A percentile compares a stretch with the other conserved stretches of the same genome.
These are phyloP conservation scores for Cladosporium sp. DNA, from an alignment of 2,329 filamentous ascomycete genomes.

Conservation along the genomic window DNA sequence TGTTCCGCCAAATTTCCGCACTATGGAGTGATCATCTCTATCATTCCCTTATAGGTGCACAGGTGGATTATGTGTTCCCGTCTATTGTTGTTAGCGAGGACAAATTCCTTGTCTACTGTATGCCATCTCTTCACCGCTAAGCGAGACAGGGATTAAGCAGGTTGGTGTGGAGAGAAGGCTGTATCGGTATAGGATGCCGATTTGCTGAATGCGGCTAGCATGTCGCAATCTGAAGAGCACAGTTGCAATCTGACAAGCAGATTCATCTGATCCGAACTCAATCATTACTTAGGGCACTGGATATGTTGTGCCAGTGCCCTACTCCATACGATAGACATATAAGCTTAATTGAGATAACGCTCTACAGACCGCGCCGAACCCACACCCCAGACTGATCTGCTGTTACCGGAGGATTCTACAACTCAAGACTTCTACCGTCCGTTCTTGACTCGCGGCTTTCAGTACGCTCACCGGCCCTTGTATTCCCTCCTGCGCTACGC, in stretches of 20 bases:
- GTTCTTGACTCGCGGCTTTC: background rate
- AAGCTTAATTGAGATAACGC: background rate
- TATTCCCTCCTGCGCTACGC: background rate
- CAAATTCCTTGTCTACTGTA: background rate
- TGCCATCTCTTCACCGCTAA: background rate
- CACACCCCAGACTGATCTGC: constrained; percentile 1
- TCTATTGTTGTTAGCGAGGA: background rate
- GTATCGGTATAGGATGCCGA: background rate
- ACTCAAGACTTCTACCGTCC: background rate
- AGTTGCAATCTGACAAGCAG: background rate
- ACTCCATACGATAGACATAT: background rate
- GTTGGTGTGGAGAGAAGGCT: background rate
- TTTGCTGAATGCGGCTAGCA: background rate
- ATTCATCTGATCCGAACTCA: background rate
- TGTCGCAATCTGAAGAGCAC: background rate
- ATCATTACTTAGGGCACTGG: background rate
- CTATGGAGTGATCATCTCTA: background rate
- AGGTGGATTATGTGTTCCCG: background rate
- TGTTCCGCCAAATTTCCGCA: background rate
- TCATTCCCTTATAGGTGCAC: background rate
- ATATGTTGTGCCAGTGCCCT: background rate
- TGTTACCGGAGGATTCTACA: background rate
- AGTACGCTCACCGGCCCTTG: background rate
- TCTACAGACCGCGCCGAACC: background rate
- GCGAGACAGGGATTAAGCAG: background rate